Conservation (phyloP, 805 yeast genomes). For the Tetrapisispora taiwanensis region DNA sequence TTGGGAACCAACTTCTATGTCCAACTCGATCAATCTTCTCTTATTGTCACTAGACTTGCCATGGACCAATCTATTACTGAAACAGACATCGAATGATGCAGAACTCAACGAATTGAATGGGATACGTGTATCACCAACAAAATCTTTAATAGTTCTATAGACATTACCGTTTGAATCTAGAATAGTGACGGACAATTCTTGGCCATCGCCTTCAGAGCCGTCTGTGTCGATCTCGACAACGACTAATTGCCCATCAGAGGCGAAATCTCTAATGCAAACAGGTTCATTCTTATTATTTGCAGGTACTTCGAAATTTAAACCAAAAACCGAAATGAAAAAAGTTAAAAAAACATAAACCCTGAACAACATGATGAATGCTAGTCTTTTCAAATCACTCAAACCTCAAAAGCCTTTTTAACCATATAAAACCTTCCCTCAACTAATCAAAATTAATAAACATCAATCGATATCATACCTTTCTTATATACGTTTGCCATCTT, state of each 20-base stretch:
- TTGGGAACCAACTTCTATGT: constrained; percentile 89
- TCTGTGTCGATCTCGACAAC: constrained; percentile 69
- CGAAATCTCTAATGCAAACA: constrained; percentile 87
- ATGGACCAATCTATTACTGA: constrained; percentile 45
- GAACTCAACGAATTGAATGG: constrained; percentile 79
- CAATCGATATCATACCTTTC: too few relatives aligned
- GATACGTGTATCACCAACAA: constrained; percentile 59
- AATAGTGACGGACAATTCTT: constrained; percentile 55
- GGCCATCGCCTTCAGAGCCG: constrained; percentile 83
- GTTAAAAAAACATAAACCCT: neutral
- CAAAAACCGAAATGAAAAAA: neutral
- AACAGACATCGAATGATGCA: constrained; percentile 86
- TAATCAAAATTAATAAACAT: too few relatives aligned
- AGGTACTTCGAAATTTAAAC: constrained; percentile 43
- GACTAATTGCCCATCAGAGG: constrained; percentile 72
- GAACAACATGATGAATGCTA: neutral
- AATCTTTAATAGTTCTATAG: constrained; percentile 64
- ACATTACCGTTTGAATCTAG: constrained; percentile 79
- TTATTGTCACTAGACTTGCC: constrained; percentile 33
- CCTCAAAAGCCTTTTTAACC: too few relatives aligned
- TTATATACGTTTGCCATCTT: too few relatives aligned
- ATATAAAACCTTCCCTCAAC: neutral
- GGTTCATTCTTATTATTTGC: constrained; percentile 42
- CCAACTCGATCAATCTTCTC: constrained; percentile 72
- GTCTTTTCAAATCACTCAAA: too few relatives aligned